A percentile compares a stretch with the other conserved stretches of the same genome.
These are phyloP conservation scores for Ganoderma sinense DNA, from an alignment of 1,284 basidiomycete genomes.

Conservation along the genomic window DNA sequence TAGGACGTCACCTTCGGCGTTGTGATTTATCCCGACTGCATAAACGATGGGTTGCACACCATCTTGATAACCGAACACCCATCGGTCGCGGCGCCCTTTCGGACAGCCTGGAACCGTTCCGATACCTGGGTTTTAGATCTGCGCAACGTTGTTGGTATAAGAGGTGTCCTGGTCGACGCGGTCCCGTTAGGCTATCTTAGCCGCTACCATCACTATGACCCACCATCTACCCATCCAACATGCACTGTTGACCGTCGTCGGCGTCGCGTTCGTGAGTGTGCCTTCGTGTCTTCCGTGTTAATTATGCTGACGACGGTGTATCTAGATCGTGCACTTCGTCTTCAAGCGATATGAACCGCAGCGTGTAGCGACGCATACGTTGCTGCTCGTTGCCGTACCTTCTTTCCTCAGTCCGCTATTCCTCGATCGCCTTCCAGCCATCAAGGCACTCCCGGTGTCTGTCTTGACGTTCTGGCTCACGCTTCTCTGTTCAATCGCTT, in stretches of 20 bases:
- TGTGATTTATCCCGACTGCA: conserved; percentile 10
- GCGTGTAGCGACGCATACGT: conserved; percentile 16
- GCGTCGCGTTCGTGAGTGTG: conserved; percentile 26
- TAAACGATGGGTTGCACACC: conserved; percentile 11
- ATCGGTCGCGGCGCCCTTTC: conserved; percentile 9
- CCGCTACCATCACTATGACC: conserved; percentile 17
- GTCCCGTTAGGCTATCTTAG: not conserved
- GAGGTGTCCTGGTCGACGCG: not conserved
- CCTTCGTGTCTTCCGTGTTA: not conserved
- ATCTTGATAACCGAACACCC: conserved; percentile 19
- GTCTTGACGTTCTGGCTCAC: conserved; percentile 20
- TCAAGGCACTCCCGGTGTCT: conserved; percentile 20
- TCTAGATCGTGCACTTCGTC: conserved; percentile 25
- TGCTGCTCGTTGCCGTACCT: conserved; percentile 22
- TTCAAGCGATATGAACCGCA: conserved; percentile 31
- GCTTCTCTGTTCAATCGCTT: conserved; percentile 17
- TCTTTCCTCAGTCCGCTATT: conserved; percentile 18
- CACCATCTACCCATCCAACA: conserved; percentile 14
- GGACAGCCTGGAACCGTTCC: conserved; percentile 2
- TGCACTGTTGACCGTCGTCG: conserved; percentile 18
- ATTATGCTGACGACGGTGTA: conserved; percentile 8
- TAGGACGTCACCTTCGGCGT: conserved; percentile 14
- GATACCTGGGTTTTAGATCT: not conserved
- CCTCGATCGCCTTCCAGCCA: conserved; percentile 17
- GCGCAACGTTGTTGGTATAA: conserved; percentile 7